Base-by-base conservation (phyloP, 2,329 filamentous ascomycete genomes). In the Phaeomoniella chlamydospora region DNA sequence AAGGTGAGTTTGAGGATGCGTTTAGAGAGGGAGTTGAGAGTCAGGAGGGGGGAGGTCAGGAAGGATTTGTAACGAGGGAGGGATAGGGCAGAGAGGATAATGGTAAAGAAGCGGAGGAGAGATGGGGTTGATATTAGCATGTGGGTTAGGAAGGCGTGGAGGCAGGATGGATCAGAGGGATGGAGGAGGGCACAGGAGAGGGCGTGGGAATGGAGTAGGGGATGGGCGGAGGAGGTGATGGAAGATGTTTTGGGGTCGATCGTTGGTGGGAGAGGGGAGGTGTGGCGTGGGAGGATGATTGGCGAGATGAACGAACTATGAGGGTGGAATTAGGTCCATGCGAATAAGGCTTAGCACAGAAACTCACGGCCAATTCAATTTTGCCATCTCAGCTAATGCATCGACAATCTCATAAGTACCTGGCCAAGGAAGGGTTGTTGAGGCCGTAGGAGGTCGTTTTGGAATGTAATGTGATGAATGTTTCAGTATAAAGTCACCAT, bases 181-280 rank as follows among this genome's bases (percentile, higher is more conserved):
- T 98, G 88, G 2, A 96, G 73, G 2, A 88, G 70, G 1, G 88
- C 88, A 59, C 90, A 98, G 31, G 85, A 88, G 14, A 94, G 73
- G 16, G 46, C 38, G 16, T 77, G 80, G 6, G 22, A 26, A 6
- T 73, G 77, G 54, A 93, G 88, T 30, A 85, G 75, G 2, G 88
- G 88, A 51, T 96, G 88, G 0, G 88, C 88, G 17, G 80, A 73
- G 1, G 80, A 77, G 1, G 84, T 85, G 37, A 96, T 74, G 1
- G 86, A 82, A 0, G 78, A 69, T 38, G 94, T 77, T 10, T 70
- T 61, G 15, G 67, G 53, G n/a, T 93, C 68, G 3, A 76, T 65
- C 3, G 70, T 52, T 0, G 81, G 74, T 0, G 92, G 72, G 1
- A 65, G 47, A 3, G 56, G 54, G 33, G 62, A 55, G 11, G 71